Conservation (phyloP, 805 yeast species). For the Myxozyma kluyveri region DNA sequence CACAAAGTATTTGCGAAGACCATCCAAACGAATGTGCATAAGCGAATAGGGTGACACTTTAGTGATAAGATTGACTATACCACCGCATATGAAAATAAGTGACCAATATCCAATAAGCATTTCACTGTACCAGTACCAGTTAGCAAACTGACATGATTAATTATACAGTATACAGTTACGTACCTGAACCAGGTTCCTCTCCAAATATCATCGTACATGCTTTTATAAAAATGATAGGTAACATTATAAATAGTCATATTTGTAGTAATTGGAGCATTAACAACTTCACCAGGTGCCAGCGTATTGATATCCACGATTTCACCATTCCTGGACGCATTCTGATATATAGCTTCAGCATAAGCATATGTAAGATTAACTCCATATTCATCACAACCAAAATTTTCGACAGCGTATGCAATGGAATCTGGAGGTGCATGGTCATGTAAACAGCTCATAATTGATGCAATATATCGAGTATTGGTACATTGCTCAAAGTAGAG, state of each 20-base stretch:
- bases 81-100: slow-evolving; percentile 4
- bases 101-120: slow-evolving; percentile 10
- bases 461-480: not conserved
- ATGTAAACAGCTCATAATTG: slow-evolving; percentile 1
- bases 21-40: not conserved
- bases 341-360: not conserved
- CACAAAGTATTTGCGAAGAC: slow-evolving; percentile 8
- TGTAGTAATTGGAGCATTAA: slow-evolving; percentile 40
- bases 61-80: not conserved
- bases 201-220: not conserved
- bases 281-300: slow-evolving; percentile 29
- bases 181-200: slow-evolving; percentile 8
- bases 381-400: not conserved
- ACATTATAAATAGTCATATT: not conserved
- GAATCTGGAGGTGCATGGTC: slow-evolving; percentile 1
- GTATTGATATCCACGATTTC: slow-evolving; percentile 3
- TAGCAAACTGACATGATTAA: not conserved
- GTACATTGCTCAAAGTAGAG: not conserved
- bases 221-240: not conserved
- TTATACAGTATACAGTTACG: not conserved
- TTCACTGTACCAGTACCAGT: slow-evolving; percentile 35
- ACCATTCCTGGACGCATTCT: slow-evolving; percentile 2
- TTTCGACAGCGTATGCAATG: not conserved
- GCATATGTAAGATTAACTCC: not conserved
- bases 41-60: slow-evolving; percentile 3